Conservation (phyloP, 805 yeast genomes). For the Starmerella ratchasimensis region DNA sequence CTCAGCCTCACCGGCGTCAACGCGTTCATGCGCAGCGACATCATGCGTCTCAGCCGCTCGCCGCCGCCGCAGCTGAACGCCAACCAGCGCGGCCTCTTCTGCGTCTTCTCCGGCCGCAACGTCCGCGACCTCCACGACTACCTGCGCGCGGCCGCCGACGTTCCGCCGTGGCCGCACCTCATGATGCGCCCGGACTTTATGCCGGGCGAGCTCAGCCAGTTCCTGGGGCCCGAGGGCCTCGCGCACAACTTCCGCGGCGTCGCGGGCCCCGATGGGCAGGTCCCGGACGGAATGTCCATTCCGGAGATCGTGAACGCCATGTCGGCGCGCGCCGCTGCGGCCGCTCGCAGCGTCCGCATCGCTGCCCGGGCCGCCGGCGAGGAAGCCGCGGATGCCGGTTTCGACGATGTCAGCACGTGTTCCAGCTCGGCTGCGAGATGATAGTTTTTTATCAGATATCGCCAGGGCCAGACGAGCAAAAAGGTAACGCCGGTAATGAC, state of each 20-base stretch:
- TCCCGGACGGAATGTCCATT: no score
- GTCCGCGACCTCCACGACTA: conserved; percentile 62
- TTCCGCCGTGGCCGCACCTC: background rate
- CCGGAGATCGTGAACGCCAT: no score
- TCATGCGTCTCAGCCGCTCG: conserved; percentile 73
- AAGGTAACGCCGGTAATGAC: no score
- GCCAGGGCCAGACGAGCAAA: no score
- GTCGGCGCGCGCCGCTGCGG: no score
- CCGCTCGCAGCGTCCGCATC: no score
- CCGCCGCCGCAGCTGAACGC: conserved; percentile 88
- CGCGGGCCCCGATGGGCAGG: background rate
- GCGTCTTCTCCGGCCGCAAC: conserved; percentile 89
- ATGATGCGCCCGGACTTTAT: background rate
- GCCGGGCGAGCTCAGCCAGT: background rate
- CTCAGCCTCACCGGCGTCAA: conserved; percentile 82
- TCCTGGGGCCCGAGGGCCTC: background rate
- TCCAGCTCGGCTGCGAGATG: no score
- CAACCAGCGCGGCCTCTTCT: conserved; percentile 70
- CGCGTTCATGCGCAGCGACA: conserved; percentile 76
- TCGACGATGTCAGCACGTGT: no score
- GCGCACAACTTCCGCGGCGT: background rate
- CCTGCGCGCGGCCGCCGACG: conserved; percentile 34
- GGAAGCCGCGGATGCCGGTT: no score
- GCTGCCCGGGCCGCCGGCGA: no score
- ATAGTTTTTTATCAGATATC: no score